Evolutionary conservation across 2,329 filamentous ascomycete species (phyloP).

Genomic region (Fusarium humuli): DNA sequence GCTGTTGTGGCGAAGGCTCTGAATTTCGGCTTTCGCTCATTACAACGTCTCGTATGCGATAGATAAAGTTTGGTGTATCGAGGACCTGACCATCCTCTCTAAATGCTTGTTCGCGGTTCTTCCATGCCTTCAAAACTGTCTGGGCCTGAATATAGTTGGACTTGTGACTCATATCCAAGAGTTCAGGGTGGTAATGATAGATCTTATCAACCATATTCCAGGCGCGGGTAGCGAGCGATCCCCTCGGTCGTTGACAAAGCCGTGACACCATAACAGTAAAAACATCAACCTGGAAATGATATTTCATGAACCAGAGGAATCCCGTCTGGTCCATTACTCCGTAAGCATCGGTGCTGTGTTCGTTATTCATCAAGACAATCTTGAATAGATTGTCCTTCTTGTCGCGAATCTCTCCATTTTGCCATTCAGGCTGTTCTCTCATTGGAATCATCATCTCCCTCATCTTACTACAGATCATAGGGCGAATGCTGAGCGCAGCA

Average conservation of each 20-base stretch:
- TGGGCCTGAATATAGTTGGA: slow-evolving; percentile 59
- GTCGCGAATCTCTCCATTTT: slow-evolving; percentile 59
- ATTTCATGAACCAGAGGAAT: slow-evolving; percentile 67
- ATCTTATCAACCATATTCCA: slow-evolving; percentile 62
- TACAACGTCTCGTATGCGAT: slow-evolving; percentile 57
- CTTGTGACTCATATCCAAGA: slow-evolving; percentile 62
- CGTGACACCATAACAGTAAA: slow-evolving; percentile 67
- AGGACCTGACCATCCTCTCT: slow-evolving; percentile 52
- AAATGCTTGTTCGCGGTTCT: slow-evolving; percentile 59
- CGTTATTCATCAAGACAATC: slow-evolving; percentile 61
- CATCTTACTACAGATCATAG: slow-evolving; percentile 63
- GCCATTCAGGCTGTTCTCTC: slow-evolving; percentile 61
- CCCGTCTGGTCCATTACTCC: slow-evolving; percentile 56
- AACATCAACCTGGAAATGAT: slow-evolving; percentile 67
- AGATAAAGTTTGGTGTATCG: slow-evolving; percentile 60
- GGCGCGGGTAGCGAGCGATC: slow-evolving; percentile 64
- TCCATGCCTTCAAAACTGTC: slow-evolving; percentile 65
- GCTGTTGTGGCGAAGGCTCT: slow-evolving; percentile 41
- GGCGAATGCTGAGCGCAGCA: slow-evolving; percentile 61
- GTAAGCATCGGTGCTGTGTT: slow-evolving; percentile 61
- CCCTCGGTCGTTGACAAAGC: slow-evolving; percentile 61
- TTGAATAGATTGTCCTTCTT: slow-evolving; percentile 67
- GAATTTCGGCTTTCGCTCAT: slow-evolving; percentile 54
- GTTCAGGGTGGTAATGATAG: slow-evolving; percentile 63
- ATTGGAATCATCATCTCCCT: slow-evolving; percentile 60